Evolutionary conservation across 352 stramenopile species (phyloP).

Genomic region (Globisporangium spinosum): DNA sequence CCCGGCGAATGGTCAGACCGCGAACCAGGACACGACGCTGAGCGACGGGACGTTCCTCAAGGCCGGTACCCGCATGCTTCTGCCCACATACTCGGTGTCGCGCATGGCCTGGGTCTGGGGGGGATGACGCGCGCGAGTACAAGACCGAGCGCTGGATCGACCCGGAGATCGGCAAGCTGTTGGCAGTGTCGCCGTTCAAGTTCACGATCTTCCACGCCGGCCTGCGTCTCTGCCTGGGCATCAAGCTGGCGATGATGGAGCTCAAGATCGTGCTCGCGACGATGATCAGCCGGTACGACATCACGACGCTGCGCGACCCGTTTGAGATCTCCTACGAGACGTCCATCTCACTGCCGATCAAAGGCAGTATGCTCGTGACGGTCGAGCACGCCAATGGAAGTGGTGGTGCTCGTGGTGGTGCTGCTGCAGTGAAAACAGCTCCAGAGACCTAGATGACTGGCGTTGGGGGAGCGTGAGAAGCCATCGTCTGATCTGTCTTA

Average conservation of each 20-base stretch:
- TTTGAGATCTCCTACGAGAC: constrained; percentile 35
- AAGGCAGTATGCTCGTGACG: constrained; percentile 26
- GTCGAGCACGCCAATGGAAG: constrained; percentile 19
- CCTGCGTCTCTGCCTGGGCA: constrained; percentile 56
- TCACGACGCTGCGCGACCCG: constrained; percentile 24
- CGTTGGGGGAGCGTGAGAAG: constrained; percentile 20
- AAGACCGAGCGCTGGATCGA: constrained; percentile 72
- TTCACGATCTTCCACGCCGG: constrained; percentile 71
- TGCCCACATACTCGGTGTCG: constrained; percentile 55
- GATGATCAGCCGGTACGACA: constrained; percentile 38
- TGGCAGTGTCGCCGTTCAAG: constrained; percentile 48
- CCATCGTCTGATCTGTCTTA: no score
- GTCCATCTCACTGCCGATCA: constrained; percentile 40
- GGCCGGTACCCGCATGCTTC: constrained; percentile 43
- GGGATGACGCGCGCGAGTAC: constrained; percentile 54
- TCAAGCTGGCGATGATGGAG: constrained; percentile 56
- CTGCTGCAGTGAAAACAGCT: background rate
- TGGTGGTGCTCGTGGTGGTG: background rate
- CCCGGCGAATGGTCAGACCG: constrained; percentile 46
- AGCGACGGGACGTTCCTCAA: constrained; percentile 60
- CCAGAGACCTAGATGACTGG: background rate
- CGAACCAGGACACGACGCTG: constrained; percentile 45
- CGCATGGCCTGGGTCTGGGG: constrained; percentile 58
- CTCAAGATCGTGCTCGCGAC: constrained; percentile 49
- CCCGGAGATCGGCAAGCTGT: constrained; percentile 26